Evolutionary conservation across 2,329 filamentous ascomycete genomes (phyloP), one percentile per base, ranked within the genome.

Genomic region (Ceratocystis alfenasii): DNA sequence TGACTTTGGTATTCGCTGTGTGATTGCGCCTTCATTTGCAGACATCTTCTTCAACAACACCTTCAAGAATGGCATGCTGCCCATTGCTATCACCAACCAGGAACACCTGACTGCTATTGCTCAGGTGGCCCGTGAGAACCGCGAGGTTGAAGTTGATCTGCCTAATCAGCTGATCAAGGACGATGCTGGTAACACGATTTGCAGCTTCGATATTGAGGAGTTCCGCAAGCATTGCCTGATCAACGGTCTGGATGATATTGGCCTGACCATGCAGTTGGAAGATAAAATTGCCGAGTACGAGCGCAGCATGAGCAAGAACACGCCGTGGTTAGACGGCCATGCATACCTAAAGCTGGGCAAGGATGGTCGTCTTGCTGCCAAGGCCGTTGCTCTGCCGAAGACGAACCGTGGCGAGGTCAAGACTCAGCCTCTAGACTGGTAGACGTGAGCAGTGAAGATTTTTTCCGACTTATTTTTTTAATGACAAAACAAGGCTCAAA

Each of bases 51-150:
- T 93, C 84, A 96, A 96, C 84, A 99, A 99, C 81, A 94, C 89
- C n/a, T 97, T 96, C 84, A 97, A 99, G 83, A 99, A 99, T 79
- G 93, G 93, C 79, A 97, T 97, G 94, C 80, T 97, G 69, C 92
- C 93, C 61, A 85, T 97, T 68, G 78, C 81, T 67, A 88, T 97
- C 73, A 78, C 81, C 41, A 85, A 93, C 74, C 77, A 84, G 70
- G 79, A 77, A 1, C 80, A 83, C 41, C 78, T 96, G 3, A 81
- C 88, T 55, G 81, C 80, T 68, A 86, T 97, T 69, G 86, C 88
- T 46, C 83, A 80, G 30, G 89, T 95, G 76, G 92, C 92, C 44
- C 81, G 81, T 46, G 88, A 89, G 2, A 90, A 90, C 66, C 83
- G 83, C 67, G 92, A 96, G 75, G 79, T 97, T 69, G 92, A 96